Percentiles rank a stretch among this genome's conserved stretches.
Conservation (phyloP, 495 filamentous ascomycete species). For the Aspergillus sparsus region DNA sequence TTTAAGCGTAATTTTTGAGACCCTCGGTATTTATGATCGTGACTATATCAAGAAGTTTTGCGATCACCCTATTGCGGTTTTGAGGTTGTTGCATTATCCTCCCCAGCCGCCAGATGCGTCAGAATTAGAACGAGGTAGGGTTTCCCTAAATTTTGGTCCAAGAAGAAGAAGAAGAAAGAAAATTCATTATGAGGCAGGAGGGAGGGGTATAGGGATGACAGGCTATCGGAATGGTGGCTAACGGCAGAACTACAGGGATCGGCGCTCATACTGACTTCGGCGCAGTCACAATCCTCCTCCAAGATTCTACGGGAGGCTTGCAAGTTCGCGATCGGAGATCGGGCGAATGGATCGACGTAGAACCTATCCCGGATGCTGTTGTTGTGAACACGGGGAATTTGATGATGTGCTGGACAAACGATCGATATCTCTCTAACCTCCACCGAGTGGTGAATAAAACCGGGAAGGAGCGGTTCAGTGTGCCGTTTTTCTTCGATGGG, state of each 20-base stretch:
- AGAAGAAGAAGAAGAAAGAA: neutral
- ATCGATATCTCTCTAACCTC: slow-evolving; percentile 29
- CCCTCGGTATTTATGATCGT: slow-evolving; percentile 37
- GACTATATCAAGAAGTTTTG: slow-evolving; percentile 42
- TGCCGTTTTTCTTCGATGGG: slow-evolving; percentile 37
- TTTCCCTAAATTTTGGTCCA: neutral
- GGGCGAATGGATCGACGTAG: slow-evolving; percentile 32
- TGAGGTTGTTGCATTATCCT: slow-evolving; percentile 50
- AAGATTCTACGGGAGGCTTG: slow-evolving; percentile 41
- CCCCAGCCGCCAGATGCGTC: slow-evolving; percentile 38
- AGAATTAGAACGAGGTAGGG: slow-evolving; percentile 22
- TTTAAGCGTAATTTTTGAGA: slow-evolving; percentile 39
- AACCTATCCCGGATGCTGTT: slow-evolving; percentile 38
- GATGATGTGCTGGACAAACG: slow-evolving; percentile 35
- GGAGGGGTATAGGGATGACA: too few species aligned
- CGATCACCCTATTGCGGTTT: slow-evolving; percentile 33
- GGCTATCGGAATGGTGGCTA: neutral
- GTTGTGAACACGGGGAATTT: slow-evolving; percentile 54
- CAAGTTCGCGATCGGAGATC: slow-evolving; percentile 43
- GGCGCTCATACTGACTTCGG: slow-evolving; percentile 58
- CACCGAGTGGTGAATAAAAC: slow-evolving; percentile 35
- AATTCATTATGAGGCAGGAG: too few species aligned
- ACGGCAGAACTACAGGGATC: slow-evolving; percentile 26
- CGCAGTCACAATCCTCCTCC: slow-evolving; percentile 48
- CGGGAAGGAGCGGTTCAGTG: slow-evolving; percentile 27